These are phyloP conservation scores for Paecilomyces variotii DNA, from an alignment of 2,329 filamentous ascomycete genomes.

Conservation along the genomic window DNA sequence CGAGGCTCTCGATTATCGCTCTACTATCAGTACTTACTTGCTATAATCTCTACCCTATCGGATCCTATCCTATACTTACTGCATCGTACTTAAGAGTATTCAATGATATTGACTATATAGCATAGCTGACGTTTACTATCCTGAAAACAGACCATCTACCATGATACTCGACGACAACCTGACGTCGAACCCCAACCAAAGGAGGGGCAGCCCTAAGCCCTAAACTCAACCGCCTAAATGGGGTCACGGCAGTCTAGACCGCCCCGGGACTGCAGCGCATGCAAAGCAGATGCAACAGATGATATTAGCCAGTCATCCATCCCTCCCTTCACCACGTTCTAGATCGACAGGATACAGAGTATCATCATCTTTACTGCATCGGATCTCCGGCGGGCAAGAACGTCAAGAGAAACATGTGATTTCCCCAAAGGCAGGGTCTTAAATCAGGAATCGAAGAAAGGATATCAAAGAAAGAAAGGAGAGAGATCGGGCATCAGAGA, in stretches of 20 bases:
- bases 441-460: no score
- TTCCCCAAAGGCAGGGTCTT: no score
- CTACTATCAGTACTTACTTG: no score
- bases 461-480: background rate
- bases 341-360: background rate
- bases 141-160: background rate
- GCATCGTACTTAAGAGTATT: no score
- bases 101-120: no score
- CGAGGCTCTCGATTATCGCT: no score
- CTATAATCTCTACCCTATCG: no score
- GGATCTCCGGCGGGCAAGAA: no score
- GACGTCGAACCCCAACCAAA: background rate
- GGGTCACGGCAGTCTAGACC: background rate
- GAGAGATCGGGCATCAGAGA: background rate
- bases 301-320: background rate
- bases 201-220: background rate
- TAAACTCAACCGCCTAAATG: background rate
- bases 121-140: no score
- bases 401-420: no score
- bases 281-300: background rate
- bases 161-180: background rate
- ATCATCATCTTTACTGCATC: no score
- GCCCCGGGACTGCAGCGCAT: background rate
- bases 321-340: background rate
- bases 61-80: no score